phyloP scores from a whole-genome alignment of 1,284 basidiomycete genomes.

The Apiotrichum mycotoxinovorans region DNA sequence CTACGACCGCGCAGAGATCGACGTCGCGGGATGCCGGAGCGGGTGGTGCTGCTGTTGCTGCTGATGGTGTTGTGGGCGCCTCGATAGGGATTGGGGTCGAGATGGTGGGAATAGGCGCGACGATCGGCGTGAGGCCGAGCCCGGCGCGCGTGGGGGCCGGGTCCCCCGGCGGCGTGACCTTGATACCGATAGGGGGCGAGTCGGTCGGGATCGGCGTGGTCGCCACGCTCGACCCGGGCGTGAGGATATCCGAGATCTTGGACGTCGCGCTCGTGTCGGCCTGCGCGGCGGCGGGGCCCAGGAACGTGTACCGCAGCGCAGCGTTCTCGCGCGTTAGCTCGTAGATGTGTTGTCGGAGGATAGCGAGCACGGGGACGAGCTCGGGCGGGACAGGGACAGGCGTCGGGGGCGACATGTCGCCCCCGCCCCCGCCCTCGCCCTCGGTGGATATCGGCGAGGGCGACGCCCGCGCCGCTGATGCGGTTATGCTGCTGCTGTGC shows the following conservation, averaged over 20 bases:
- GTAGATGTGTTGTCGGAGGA: slow-evolving; percentile 37
- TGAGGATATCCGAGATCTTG: neutral
- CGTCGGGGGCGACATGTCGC: no score
- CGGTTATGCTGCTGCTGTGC: slow-evolving; percentile 20
- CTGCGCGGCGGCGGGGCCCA: slow-evolving; percentile 17
- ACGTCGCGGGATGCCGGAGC: slow-evolving; percentile 3
- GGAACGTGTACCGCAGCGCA: slow-evolving; percentile 43
- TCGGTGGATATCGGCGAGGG: neutral
- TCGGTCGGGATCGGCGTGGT: slow-evolving; percentile 15
- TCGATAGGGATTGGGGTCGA: neutral
- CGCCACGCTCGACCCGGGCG: slow-evolving; percentile 14
- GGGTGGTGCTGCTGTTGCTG: no score
- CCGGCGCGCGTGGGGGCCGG: neutral
- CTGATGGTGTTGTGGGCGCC: no score
- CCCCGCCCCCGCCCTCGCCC: no score
- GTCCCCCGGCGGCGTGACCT: slow-evolving; percentile 1
- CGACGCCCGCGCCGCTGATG: neutral
- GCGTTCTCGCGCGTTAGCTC: slow-evolving; percentile 42
- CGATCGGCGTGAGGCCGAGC: neutral
- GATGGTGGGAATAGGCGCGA: neutral
- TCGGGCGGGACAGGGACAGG: slow-evolving; percentile 29
- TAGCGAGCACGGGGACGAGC: slow-evolving; percentile 31
- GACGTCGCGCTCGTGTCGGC: neutral
- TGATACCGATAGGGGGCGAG: slow-evolving; percentile 7
- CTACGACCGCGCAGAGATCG: slow-evolving; percentile 36